Evolutionary conservation across 495 filamentous ascomycete species (phyloP).

Genomic region (Apiosordaria backusii): DNA sequence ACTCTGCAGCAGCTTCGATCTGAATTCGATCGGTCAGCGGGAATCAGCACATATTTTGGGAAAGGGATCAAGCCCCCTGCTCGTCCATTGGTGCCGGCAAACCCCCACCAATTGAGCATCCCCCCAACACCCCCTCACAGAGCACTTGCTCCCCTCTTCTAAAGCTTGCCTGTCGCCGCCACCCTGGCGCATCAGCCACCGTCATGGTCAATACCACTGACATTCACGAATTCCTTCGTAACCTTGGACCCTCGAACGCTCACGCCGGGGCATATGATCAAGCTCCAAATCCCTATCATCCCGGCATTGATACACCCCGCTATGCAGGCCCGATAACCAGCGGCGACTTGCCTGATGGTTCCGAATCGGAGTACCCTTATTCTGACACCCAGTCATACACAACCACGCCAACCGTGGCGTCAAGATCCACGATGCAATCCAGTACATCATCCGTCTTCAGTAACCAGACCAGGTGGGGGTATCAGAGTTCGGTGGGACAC

Average conservation of each 20-base stretch:
- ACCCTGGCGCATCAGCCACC: not conserved
- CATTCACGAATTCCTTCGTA: constrained; percentile 3
- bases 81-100: not conserved
- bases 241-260: not conserved
- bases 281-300: too few relatives aligned
- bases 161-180: not conserved
- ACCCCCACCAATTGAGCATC: not conserved
- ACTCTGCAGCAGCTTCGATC: not conserved
- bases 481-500: constrained; percentile 8
- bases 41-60: not conserved
- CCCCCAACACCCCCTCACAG: not conserved
- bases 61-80: not conserved
- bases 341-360: not conserved
- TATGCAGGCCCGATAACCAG: not conserved
- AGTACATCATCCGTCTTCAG: constrained; percentile 16
- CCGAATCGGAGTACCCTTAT: not conserved
- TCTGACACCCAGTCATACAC: constrained; percentile 3
- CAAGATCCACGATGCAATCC: constrained; percentile 7
- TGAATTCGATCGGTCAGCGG: not conserved
- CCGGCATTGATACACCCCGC: not conserved
- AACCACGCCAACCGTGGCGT: not conserved
- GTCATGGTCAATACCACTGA: constrained; percentile 10
- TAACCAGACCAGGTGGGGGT: not conserved
- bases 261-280: not conserved
- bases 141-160: not conserved